A percentile compares a stretch with the other conserved stretches of the same genome.
Evolutionary conservation across 2,329 filamentous ascomycete species (phyloP).

Genomic region (Pseudomassariella vexata): DNA sequence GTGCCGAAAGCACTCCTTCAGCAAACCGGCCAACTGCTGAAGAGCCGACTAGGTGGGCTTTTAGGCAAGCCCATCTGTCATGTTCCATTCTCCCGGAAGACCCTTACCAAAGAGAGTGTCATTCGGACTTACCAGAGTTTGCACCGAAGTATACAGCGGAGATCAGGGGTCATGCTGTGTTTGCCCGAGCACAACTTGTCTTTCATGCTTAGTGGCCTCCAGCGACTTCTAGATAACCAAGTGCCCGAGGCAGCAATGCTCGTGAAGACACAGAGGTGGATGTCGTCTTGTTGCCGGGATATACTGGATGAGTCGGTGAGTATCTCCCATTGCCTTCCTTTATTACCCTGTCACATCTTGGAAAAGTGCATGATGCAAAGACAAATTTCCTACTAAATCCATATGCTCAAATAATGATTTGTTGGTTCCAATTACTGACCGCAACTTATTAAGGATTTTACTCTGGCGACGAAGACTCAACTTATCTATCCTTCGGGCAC

Average conservation of each 20-base stretch:
- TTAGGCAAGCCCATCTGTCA: constrained; percentile 47
- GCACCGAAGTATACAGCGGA: constrained; percentile 31
- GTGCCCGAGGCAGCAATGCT: constrained; percentile 37
- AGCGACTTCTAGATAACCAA: constrained; percentile 45
- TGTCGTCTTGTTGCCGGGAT: constrained; percentile 46
- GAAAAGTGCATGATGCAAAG: too few relatives aligned
- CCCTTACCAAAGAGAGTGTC: constrained; percentile 23
- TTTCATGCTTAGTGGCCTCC: constrained; percentile 55
- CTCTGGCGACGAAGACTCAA: constrained; percentile 45
- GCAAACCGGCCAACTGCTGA: constrained; percentile 52
- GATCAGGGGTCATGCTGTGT: constrained; percentile 49
- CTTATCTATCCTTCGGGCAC: constrained; percentile 50
- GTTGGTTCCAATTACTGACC: too few relatives aligned
- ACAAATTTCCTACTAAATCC: too few relatives aligned
- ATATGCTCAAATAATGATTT: too few relatives aligned
- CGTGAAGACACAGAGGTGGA: constrained; percentile 43
- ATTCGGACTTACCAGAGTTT: constrained; percentile 31
- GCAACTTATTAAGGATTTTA: constrained; percentile 53
- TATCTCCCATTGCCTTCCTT: too few relatives aligned
- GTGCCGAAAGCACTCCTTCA: constrained; percentile 51
- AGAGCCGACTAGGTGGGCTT: constrained; percentile 48
- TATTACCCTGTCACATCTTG: too few relatives aligned
- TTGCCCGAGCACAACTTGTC: constrained; percentile 60
- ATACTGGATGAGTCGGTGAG: constrained; percentile 63
- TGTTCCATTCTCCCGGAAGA: constrained; percentile 52